These are phyloP conservation scores for Leishmania arabica DNA, from an alignment of 208 protist genomes.

Conservation along the genomic window DNA sequence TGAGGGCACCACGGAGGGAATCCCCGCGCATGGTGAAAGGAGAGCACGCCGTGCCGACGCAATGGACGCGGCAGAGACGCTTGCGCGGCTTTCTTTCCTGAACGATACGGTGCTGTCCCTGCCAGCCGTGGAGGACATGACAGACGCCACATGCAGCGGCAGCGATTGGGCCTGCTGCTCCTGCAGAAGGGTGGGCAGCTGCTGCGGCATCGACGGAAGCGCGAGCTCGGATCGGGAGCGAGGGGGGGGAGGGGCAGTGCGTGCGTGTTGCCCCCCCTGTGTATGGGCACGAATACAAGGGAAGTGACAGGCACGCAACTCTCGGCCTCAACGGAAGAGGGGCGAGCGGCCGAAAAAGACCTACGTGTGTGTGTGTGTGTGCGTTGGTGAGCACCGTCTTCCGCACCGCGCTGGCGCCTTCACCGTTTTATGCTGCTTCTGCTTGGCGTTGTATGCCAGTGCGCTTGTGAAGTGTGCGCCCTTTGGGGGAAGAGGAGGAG, in stretches of 20 bases:
- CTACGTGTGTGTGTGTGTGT: neutral
- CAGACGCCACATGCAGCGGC: too few relatives aligned
- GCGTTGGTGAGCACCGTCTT: too few relatives aligned
- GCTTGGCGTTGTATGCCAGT: too few relatives aligned
- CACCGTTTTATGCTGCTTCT: too few relatives aligned
- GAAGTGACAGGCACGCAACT: neutral
- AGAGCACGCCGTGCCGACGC: conserved; percentile 1
- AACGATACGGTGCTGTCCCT: neutral
- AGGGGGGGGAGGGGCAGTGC: neutral
- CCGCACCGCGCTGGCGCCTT: too few relatives aligned
- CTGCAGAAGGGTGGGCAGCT: conserved; percentile 5
- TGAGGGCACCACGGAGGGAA: neutral
- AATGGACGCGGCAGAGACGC: neutral
- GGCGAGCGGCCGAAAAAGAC: neutral
- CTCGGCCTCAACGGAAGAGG: neutral
- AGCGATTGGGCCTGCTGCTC: neutral
- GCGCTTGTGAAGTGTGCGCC: neutral
- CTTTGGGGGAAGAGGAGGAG: neutral
- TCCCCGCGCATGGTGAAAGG: neutral
- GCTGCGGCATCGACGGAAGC: conserved; percentile 1
- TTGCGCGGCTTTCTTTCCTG: neutral
- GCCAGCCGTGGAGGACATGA: neutral
- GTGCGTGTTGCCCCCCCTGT: neutral
- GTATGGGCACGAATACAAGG: neutral
- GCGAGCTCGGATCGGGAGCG: neutral